These are phyloP conservation scores for Leucocoprinus sp. DNA, from an alignment of 768 basidiomycete species.

Conservation along the genomic window DNA sequence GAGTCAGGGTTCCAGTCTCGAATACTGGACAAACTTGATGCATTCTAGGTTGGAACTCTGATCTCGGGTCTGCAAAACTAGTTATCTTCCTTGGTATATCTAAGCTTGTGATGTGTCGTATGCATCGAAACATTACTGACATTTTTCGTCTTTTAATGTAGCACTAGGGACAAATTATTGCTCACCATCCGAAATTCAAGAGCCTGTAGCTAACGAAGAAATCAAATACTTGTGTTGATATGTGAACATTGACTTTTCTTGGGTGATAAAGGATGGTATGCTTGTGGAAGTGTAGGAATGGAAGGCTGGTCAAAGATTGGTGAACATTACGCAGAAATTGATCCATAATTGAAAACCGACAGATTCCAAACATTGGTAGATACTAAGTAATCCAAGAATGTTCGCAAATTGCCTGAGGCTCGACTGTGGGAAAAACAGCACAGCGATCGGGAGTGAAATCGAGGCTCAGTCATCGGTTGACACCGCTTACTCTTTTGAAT, in stretches of 20 bases:
- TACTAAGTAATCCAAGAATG: too few species aligned
- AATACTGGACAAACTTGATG: background rate
- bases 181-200: background rate
- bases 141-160: background rate
- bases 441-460: conserved; percentile 9
- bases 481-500: conserved; percentile 3
- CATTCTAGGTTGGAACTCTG: background rate
- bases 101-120: background rate
- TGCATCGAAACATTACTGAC: background rate
- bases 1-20: background rate
- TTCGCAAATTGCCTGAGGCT: too few species aligned
- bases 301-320: too few species aligned
- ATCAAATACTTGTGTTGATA: too few species aligned
- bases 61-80: background rate
- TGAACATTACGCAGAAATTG: background rate
- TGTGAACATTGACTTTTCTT: too few species aligned
- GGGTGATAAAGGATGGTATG: too few species aligned
- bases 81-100: background rate
- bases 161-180: background rate
- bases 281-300: too few species aligned
- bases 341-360: background rate
- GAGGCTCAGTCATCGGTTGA: background rate
- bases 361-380: too few species aligned
- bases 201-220: background rate
- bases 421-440: conserved; percentile 10